phyloP scores from a whole-genome alignment of 2,329 filamentous ascomycete genomes.

The Stemphylium lycopersici region DNA sequence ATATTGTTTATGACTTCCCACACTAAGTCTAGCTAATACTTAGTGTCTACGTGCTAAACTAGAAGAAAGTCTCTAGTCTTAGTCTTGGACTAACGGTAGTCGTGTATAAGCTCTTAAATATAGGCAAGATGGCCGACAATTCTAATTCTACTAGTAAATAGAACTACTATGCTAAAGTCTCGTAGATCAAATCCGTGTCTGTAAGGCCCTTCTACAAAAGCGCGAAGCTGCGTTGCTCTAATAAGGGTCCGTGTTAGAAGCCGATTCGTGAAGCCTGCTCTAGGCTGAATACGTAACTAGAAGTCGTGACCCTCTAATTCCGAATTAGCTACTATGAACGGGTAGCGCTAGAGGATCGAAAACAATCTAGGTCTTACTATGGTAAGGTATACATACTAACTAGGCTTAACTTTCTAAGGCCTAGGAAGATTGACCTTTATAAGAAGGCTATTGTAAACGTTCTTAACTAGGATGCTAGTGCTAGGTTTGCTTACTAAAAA shows the following conservation, averaged over 20 bases:
- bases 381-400: conserved; percentile 26
- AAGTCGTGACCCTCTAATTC: conserved; percentile 7
- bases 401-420: conserved; percentile 17
- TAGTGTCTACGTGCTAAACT: conserved; percentile 17
- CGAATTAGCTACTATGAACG: conserved; percentile 15
- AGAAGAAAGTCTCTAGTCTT: conserved; percentile 24
- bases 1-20: conserved; percentile 12
- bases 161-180: conserved; percentile 20
- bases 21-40: conserved; percentile 13
- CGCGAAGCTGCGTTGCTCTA: conserved; percentile 1
- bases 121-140: conserved; percentile 19
- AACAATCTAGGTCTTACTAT: conserved; percentile 12
- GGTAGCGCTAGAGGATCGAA: conserved; percentile 20
- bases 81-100: conserved; percentile 11
- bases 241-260: neutral
- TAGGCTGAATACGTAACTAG: conserved; percentile 15
- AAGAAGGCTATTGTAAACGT: conserved; percentile 12
- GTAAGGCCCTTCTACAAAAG: conserved; percentile 20
- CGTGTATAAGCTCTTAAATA: conserved; percentile 16
- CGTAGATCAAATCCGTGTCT: conserved; percentile 12
- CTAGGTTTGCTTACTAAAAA: conserved; percentile 13
- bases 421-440: conserved; percentile 13
- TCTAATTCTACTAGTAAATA: conserved; percentile 24
- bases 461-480: conserved; percentile 14
- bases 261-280: conserved; percentile 17